phyloP scores from a whole-genome alignment of 2,329 filamentous ascomycete species.

The Cercospora canescens region DNA sequence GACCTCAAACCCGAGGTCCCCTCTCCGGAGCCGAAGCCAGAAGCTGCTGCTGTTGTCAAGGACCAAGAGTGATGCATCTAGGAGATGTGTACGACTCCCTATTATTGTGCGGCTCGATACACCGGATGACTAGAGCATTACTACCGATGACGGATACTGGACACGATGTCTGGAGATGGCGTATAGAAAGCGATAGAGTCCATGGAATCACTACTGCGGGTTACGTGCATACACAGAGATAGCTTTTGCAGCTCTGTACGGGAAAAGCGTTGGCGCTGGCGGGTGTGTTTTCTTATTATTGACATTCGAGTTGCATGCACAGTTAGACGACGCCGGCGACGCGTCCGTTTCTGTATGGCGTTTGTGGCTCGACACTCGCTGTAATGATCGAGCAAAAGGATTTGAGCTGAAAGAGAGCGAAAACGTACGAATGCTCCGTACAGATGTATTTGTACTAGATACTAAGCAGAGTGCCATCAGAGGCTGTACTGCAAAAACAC shows the following conservation, averaged over 20 bases:
- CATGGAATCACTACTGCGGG: neutral
- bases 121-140: conserved; percentile 1
- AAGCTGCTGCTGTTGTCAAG: neutral
- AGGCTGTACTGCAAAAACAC: neutral
- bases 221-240: conserved; percentile 8
- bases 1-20: neutral
- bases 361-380: neutral
- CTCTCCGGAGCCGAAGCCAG: neutral
- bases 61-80: neutral
- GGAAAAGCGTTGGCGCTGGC: conserved; percentile 18
- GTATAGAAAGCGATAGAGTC: conserved; percentile 14
- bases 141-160: neutral
- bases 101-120: neutral
- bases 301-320: conserved; percentile 10
- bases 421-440: neutral
- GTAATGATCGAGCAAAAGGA: neutral
- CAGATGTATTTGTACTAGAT: neutral
- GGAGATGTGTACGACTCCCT: neutral
- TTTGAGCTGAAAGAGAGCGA: neutral
- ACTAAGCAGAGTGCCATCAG: neutral
- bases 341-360: conserved; percentile 12
- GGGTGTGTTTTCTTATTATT: neutral
- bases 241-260: conserved; percentile 14
- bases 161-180: conserved; percentile 6
- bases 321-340: conserved; percentile 13